phyloP scores from a whole-genome alignment of 139 green algal species.

The Closterium sp. region DNA sequence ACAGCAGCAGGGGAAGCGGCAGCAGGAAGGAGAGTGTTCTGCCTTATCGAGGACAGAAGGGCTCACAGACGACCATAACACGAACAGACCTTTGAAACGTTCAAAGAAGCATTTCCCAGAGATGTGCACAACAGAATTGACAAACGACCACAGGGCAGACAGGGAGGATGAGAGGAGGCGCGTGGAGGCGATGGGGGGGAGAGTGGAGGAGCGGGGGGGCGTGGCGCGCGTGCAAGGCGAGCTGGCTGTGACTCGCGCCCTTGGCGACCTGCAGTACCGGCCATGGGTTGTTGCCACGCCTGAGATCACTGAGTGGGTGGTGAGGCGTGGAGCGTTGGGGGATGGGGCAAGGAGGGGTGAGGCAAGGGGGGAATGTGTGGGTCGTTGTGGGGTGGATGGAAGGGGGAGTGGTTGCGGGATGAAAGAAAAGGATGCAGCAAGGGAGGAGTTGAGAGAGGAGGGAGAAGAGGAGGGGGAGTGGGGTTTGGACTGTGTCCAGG shows the following conservation, averaged over 20 bases:
- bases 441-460: neutral
- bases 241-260: neutral
- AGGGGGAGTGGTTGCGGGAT: neutral
- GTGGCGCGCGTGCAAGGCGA: neutral
- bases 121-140: too few relatives aligned
- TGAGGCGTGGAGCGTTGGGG: neutral
- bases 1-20: neutral
- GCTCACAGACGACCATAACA: neutral
- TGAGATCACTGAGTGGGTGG: neutral
- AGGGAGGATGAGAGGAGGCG: neutral
- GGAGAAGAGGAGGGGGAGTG: neutral
- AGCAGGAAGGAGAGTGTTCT: too few relatives aligned
- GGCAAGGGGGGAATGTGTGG: neutral
- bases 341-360: too few relatives aligned
- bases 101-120: too few relatives aligned
- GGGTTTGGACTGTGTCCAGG: neutral
- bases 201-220: neutral
- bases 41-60: neutral
- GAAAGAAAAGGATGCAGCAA: neutral
- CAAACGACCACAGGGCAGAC: neutral
- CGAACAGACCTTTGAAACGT: too few relatives aligned
- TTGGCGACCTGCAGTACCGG: neutral
- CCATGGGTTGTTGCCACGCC: neutral
- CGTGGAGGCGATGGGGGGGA: neutral
- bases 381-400: neutral